Percentiles rank a stretch among this genome's conserved stretches.
Evolutionary conservation across 169 alveolate species (phyloP).

Genomic region (Plasmodium relictum): DNA sequence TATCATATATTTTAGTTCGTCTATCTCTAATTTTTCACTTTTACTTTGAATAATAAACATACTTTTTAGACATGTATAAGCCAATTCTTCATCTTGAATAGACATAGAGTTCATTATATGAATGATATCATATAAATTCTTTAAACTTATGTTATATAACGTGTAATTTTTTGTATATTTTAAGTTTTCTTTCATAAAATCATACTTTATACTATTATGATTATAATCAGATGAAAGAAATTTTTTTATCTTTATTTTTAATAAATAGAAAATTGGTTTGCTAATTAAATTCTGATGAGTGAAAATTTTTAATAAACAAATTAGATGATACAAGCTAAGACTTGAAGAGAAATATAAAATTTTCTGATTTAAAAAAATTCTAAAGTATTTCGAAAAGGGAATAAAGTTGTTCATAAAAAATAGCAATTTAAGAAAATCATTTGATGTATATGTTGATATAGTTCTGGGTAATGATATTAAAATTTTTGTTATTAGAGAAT

Average conservation of each 20-base stretch:
- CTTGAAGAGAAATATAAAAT: slow-evolving; percentile 41
- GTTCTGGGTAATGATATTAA: slow-evolving; percentile 51
- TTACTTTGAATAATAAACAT: slow-evolving; percentile 18
- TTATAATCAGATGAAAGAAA: slow-evolving; percentile 3
- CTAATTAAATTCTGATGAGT: slow-evolving; percentile 38
- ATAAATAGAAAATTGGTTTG: slow-evolving; percentile 36
- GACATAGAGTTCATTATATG: slow-evolving; percentile 20
- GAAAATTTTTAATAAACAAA: slow-evolving; percentile 30
- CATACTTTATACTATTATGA: background rate
- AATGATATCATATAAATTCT: slow-evolving; percentile 14
- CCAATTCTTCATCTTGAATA: background rate
- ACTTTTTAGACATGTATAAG: slow-evolving; percentile 23
- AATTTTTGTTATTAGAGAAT: slow-evolving; percentile 32
- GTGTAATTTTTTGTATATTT: background rate
- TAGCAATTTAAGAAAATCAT: slow-evolving; percentile 45
- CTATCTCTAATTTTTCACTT: slow-evolving; percentile 2
- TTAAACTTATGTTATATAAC: slow-evolving; percentile 10
- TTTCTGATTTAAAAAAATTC: slow-evolving; percentile 35
- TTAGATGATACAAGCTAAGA: slow-evolving; percentile 36
- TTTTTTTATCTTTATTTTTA: slow-evolving; percentile 21
- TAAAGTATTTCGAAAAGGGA: slow-evolving; percentile 36
- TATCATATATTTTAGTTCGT: slow-evolving; percentile 24
- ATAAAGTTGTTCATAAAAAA: slow-evolving; percentile 50
- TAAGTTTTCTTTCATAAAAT: background rate
- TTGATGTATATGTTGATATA: slow-evolving; percentile 47